These are phyloP conservation scores for Backusella parvicylindrica DNA, from an alignment of 192 early-diverging fungal genomes.

Conservation along the genomic window DNA sequence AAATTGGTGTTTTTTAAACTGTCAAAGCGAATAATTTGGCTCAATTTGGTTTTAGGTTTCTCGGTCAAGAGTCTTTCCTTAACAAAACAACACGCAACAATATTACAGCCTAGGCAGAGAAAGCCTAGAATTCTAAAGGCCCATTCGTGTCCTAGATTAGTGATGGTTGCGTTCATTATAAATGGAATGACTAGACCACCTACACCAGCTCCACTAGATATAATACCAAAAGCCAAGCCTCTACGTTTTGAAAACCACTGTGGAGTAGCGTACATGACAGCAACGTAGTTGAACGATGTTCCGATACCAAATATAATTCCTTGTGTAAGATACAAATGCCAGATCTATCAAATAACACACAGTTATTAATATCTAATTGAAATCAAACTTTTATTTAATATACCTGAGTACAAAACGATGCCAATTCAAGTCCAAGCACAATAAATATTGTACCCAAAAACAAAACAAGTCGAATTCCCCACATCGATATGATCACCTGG, in stretches of 20 bases:
- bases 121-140: constrained; percentile 28
- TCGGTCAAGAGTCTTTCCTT: background rate
- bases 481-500: constrained; percentile 12
- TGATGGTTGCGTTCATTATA: constrained; percentile 51
- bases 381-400: background rate
- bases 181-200: constrained; percentile 66
- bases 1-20: constrained; percentile 17
- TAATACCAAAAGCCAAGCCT: constrained; percentile 52
- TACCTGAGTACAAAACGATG: constrained; percentile 20
- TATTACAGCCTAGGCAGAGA: constrained; percentile 1
- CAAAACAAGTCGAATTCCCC: constrained; percentile 10
- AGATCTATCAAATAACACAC: constrained; percentile 28
- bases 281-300: constrained; percentile 20
- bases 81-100: background rate
- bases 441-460: constrained; percentile 1
- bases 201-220: constrained; percentile 62
- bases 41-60: constrained; percentile 3
- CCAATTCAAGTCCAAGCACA: constrained; percentile 12
- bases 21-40: constrained; percentile 13
- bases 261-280: constrained; percentile 35
- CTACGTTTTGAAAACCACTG: constrained; percentile 57
- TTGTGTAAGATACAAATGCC: constrained; percentile 59
- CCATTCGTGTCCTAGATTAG: constrained; percentile 50
- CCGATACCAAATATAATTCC: constrained; percentile 54
- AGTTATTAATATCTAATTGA: background rate